phyloP scores from a whole-genome alignment of 2,329 filamentous ascomycete species.

The Pseudogymnoascus sp. region DNA sequence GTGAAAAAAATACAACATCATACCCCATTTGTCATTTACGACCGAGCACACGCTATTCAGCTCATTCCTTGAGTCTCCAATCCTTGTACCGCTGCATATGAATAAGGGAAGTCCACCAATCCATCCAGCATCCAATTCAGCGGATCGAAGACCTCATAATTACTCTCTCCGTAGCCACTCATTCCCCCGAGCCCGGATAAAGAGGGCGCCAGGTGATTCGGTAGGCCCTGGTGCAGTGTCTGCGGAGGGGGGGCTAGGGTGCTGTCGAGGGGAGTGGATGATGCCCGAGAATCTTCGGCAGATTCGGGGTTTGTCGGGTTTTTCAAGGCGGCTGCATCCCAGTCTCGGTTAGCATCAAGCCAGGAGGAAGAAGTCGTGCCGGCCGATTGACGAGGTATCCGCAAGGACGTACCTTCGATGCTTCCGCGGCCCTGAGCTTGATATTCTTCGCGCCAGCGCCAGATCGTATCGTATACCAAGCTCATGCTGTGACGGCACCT shows the following conservation, averaged over 20 bases:
- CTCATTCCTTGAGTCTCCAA: conserved; percentile 31
- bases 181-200: conserved; percentile 23
- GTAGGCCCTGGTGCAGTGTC: conserved; percentile 21
- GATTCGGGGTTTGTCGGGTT: conserved; percentile 82
- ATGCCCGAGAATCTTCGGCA: conserved; percentile 61
- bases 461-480: conserved; percentile 74
- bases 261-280: conserved; percentile 55
- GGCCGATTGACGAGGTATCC: conserved; percentile 12
- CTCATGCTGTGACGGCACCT: conserved; percentile 78
- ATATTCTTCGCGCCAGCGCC: conserved; percentile 76
- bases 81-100: conserved; percentile 46
- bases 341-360: conserved; percentile 22
- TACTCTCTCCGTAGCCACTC: conserved; percentile 54
- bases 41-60: neutral
- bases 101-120: conserved; percentile 69
- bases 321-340: conserved; percentile 55
- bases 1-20: neutral
- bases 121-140: conserved; percentile 91
- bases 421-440: conserved; percentile 61
- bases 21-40: neutral
- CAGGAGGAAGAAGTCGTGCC: conserved; percentile 20
- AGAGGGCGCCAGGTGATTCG: conserved; percentile 12
- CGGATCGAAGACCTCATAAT: conserved; percentile 84
- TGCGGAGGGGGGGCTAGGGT: conserved; percentile 41
- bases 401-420: conserved; percentile 55